A percentile compares a stretch with the other conserved stretches of the same genome.
Evolutionary conservation across 305 asterid genomes (phyloP).

Genomic region (Rubia tinctorum): DNA sequence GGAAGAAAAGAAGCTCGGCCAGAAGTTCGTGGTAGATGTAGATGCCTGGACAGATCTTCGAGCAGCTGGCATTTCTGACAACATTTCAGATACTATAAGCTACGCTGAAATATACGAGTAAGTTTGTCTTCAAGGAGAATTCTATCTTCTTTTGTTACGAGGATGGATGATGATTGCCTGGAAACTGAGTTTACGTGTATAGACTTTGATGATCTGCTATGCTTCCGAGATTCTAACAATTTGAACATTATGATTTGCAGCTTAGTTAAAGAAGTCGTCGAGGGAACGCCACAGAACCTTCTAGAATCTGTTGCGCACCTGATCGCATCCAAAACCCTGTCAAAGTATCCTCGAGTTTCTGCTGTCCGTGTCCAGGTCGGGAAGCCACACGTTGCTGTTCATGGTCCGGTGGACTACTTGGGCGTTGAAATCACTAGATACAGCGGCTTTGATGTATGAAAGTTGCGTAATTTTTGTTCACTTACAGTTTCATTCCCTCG

Average conservation of each 20-base stretch:
- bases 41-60: slow-evolving; percentile 97
- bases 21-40: slow-evolving; percentile 77
- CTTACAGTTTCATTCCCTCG: background rate
- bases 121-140: slow-evolving; percentile 6
- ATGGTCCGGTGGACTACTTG: slow-evolving; percentile 76
- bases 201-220: background rate
- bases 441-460: slow-evolving; percentile 23
- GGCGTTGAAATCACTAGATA: slow-evolving; percentile 75
- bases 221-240: background rate
- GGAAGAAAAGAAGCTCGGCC: slow-evolving; percentile 78
- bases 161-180: background rate
- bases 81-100: slow-evolving; percentile 66
- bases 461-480: background rate
- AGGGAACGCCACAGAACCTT: slow-evolving; percentile 76
- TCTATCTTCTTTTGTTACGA: background rate
- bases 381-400: slow-evolving; percentile 87
- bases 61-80: slow-evolving; percentile 70
- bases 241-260: slow-evolving; percentile 34
- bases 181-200: background rate
- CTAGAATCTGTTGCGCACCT: slow-evolving; percentile 73
- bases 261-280: slow-evolving; percentile 59
- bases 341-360: slow-evolving; percentile 47
- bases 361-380: slow-evolving; percentile 71
- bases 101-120: slow-evolving; percentile 79
- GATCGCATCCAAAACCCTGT: slow-evolving; percentile 55